Base-by-base conservation (phyloP, 148 eudicot genomes). In the Rhododendron simsii region DNA sequence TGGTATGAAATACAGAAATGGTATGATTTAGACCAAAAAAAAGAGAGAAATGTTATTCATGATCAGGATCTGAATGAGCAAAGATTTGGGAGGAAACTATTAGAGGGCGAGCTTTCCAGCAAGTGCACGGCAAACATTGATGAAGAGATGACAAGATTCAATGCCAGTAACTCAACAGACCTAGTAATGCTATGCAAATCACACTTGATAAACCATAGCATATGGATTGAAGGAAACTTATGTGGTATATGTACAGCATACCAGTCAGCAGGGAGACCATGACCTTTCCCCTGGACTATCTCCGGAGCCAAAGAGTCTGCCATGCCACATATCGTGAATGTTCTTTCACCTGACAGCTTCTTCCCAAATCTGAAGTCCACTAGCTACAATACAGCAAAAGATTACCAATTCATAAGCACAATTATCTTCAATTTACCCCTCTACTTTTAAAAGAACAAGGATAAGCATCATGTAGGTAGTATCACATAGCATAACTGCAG, bases 361-460 rank as follows among this genome's bases (percentile, higher is more conserved):
- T 97, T 95, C 83, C 94, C 99, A 75, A 93, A 97, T 90, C 96
- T 91, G 94, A 97, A 97, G 91, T 97, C 99, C 81, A 95, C 98
- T 82, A 97, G 86, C 98, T 97, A 85, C 74, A 92, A 81, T 23
- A 85, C 81, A 87, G 71, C 7, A 89, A 80, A 87, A 75, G 63
- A 81, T 74, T 41, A 41, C 41, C n/a, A 13, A 83, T 16, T 75
- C 69, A 50, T 63, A 26, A 75, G 75, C 69, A 76, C 33, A 51
- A 53, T 50, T 26, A 11, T 41, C 14, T 28, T 74, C 13, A 71
- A 20, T 74, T n/a, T 55, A 12, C 48, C 23, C 1, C n/a, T 80
- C 61, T 0, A 2, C 30, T 12, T 11, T 35, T 45, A 69, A 15
- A 65, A 83, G 59, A 71, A 8, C 63, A 45, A 23, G 39, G 39